These are phyloP conservation scores for Trichosporon ovoides DNA, from an alignment of 1,284 basidiomycete genomes.

Conservation along the genomic window DNA sequence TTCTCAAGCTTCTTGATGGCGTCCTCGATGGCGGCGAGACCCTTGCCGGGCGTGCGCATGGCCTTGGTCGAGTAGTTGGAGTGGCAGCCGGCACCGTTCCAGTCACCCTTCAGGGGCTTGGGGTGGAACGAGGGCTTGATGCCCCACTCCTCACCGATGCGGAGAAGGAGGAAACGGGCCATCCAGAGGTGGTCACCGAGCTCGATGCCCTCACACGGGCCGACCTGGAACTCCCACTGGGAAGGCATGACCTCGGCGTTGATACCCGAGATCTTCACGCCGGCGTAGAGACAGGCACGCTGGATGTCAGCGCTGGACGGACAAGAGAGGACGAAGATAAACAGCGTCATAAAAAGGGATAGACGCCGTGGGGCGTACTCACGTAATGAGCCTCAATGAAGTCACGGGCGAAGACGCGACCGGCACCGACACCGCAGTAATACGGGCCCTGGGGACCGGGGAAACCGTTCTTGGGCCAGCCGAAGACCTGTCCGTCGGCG, in stretches of 20 bases:
- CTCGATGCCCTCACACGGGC: conserved; percentile 92
- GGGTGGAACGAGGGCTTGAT: conserved; percentile 95
- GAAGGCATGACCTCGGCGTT: conserved; percentile 99
- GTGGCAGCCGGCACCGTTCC: conserved; percentile 99
- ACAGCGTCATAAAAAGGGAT: conserved; percentile 1
- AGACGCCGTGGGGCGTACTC: conserved; percentile 15
- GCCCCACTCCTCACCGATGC: conserved; percentile 97
- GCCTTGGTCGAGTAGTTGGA: conserved; percentile 88
- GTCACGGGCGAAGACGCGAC: conserved; percentile 97
- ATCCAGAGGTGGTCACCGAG: conserved; percentile 99
- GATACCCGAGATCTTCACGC: conserved; percentile 98
- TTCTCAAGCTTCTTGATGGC: conserved; percentile 83
- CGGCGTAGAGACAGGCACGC: conserved; percentile 81
- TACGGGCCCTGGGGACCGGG: conserved; percentile 99
- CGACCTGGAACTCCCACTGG: conserved; percentile 99
- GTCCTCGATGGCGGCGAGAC: conserved; percentile 87
- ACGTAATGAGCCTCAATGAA: conserved; percentile 97
- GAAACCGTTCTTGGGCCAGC: conserved; percentile 99
- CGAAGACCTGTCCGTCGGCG: conserved; percentile 81
- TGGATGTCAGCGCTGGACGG: conserved; percentile 14
- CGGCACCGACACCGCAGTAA: conserved; percentile 97
- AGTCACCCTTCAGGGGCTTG: conserved; percentile 94
- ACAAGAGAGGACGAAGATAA: neutral
- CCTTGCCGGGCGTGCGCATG: conserved; percentile 82
- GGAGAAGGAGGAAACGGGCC: conserved; percentile 86